These are phyloP conservation scores for Pulchroboletus neoregius DNA, from an alignment of 1,284 basidiomycete genomes.

Conservation along the genomic window DNA sequence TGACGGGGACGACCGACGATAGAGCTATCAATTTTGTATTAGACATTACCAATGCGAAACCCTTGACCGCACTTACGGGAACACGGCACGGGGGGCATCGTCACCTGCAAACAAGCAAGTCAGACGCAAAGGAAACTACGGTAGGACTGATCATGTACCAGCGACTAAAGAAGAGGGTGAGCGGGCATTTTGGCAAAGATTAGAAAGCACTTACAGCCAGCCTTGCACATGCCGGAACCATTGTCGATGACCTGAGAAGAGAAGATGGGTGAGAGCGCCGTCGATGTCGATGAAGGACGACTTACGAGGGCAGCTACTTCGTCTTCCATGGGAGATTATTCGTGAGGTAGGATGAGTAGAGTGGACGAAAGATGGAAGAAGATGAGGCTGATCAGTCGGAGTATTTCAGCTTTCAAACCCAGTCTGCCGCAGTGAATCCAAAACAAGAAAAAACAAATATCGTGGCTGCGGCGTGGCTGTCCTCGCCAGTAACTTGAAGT, in stretches of 20 bases:
- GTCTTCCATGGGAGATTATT: slow-evolving; percentile 37
- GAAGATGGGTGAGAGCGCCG: background rate
- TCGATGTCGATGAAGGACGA: background rate
- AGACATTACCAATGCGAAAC: slow-evolving; percentile 8
- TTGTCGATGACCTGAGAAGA: slow-evolving; percentile 52
- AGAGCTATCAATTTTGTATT: slow-evolving; percentile 43
- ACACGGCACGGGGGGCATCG: slow-evolving; percentile 74
- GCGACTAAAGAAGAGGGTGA: slow-evolving; percentile 21
- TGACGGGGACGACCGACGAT: slow-evolving; percentile 86
- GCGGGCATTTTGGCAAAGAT: background rate
- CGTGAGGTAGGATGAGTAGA: slow-evolving; percentile 17
- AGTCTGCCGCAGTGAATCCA: slow-evolving; percentile 15
- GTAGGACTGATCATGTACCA: slow-evolving; percentile 15
- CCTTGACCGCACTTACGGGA: slow-evolving; percentile 48
- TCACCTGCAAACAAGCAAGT: slow-evolving; percentile 46
- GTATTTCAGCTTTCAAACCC: slow-evolving; percentile 25
- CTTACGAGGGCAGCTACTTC: slow-evolving; percentile 45
- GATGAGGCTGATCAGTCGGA: slow-evolving; percentile 22
- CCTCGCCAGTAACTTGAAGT: too few species aligned
- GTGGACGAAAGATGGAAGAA: slow-evolving; percentile 16
- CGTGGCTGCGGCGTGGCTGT: background rate
- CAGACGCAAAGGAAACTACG: background rate
- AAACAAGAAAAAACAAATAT: slow-evolving; percentile 20
- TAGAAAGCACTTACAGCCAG: slow-evolving; percentile 43
- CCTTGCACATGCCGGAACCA: slow-evolving; percentile 72